A percentile compares a stretch with the other conserved stretches of the same genome.
Evolutionary conservation across 2,329 filamentous ascomycete species (phyloP).

Genomic region (Coniochaeta sp.): DNA sequence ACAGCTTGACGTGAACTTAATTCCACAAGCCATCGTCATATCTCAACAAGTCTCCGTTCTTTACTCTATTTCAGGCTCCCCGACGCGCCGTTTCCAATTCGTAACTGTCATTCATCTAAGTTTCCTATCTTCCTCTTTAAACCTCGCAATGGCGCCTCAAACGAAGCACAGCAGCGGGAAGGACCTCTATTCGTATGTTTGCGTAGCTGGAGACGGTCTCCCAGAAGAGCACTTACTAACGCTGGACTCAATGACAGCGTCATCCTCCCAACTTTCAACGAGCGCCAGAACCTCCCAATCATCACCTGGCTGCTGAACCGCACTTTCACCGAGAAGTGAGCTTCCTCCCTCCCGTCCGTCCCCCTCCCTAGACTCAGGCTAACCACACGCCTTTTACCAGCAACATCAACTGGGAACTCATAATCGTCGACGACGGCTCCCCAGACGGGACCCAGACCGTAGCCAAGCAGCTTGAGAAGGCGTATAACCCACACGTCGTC

Average conservation of each 20-base stretch:
- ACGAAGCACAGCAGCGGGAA: background rate
- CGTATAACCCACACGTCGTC: constrained; percentile 71
- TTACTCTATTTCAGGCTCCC: constrained; percentile 3
- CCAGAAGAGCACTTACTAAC: background rate
- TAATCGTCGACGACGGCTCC: constrained; percentile 97
- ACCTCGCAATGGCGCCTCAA: background rate
- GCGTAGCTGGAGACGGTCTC: background rate
- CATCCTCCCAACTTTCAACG: constrained; percentile 97
- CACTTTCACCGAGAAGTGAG: constrained; percentile 83
- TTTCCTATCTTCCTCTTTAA: background rate
- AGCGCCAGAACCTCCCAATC: constrained; percentile 93
- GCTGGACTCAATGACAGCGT: constrained; percentile 32
- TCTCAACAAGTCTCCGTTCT: constrained; percentile 5
- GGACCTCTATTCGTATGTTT: constrained; percentile 1
- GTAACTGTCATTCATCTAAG: constrained; percentile 8
- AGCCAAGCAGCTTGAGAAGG: constrained; percentile 81
- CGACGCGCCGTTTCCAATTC: constrained; percentile 6
- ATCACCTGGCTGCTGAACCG: constrained; percentile 89
- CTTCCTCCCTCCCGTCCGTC: background rate
- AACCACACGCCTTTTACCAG: constrained; percentile 33
- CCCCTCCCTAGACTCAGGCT: background rate
- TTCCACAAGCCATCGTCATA: constrained; percentile 3
- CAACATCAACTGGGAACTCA: constrained; percentile 91
- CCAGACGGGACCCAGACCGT: constrained; percentile 92
- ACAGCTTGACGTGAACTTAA: background rate